Percentiles rank a stretch among this genome's conserved stretches.
Evolutionary conservation across 2,329 filamentous ascomycete genomes (phyloP).

Genomic region (Cordyceps farinosa): DNA sequence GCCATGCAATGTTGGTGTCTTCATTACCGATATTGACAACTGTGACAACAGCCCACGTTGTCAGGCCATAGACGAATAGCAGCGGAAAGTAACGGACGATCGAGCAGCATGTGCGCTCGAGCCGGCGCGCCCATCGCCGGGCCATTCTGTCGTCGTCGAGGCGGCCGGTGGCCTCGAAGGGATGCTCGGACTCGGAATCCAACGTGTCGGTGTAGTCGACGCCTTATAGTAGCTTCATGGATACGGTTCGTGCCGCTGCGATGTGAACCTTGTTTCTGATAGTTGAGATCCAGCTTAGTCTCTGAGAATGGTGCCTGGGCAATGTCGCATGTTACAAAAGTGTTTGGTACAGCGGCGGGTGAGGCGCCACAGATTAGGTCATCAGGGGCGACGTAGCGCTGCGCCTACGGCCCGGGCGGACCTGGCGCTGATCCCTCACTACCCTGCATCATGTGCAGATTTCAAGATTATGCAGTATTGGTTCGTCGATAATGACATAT

Average conservation of each 20-base stretch:
- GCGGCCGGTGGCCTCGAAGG: slow-evolving; percentile 20
- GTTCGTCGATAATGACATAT: no score
- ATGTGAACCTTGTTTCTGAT: background rate
- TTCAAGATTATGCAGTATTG: background rate
- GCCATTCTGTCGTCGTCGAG: slow-evolving; percentile 39
- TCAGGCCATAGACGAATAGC: slow-evolving; percentile 80
- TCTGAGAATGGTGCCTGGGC: background rate
- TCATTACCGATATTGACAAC: slow-evolving; percentile 67
- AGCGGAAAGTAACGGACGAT: slow-evolving; percentile 82
- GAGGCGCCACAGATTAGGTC: slow-evolving; percentile 14
- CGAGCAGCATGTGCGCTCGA: slow-evolving; percentile 81
- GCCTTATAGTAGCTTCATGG: background rate
- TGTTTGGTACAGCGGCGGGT: background rate
- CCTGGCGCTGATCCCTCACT: background rate
- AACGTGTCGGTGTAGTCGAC: slow-evolving; percentile 21
- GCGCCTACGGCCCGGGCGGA: background rate
- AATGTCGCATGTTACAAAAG: slow-evolving; percentile 1
- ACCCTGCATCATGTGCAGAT: background rate
- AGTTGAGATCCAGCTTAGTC: background rate
- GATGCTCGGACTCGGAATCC: slow-evolving; percentile 15
- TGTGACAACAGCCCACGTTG: slow-evolving; percentile 93
- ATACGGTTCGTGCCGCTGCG: background rate
- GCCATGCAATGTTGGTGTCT: slow-evolving; percentile 50
- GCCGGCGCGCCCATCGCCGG: slow-evolving; percentile 61
- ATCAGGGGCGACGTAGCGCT: slow-evolving; percentile 12